A percentile compares a stretch with the other conserved stretches of the same genome.
Conservation (phyloP, 2,329 filamentous ascomycete species). For the Alternaria novae-zelandiae region DNA sequence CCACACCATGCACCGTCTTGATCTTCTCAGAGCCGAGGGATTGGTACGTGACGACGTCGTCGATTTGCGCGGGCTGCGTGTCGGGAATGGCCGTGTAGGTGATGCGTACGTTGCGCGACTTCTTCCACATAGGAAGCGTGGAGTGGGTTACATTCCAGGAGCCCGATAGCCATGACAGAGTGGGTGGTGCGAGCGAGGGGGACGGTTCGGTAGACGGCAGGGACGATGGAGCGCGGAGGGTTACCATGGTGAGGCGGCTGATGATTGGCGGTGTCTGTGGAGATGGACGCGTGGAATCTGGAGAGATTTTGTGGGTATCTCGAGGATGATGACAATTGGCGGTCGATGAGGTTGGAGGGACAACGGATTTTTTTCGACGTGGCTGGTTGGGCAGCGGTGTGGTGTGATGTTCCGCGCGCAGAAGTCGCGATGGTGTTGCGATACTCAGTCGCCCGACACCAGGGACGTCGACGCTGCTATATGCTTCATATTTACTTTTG, state of each 20-base stretch:
- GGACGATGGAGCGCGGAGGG: constrained; percentile 37
- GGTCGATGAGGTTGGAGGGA: constrained; percentile 6
- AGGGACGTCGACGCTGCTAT: not conserved
- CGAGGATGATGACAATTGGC: not conserved
- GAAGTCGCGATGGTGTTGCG: not conserved
- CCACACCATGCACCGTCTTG: constrained; percentile 70
- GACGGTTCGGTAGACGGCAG: constrained; percentile 20
- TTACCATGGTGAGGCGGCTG: constrained; percentile 19
- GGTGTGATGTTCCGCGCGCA: not conserved
- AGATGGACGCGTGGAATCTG: constrained; percentile 13
- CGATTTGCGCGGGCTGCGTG: constrained; percentile 54
- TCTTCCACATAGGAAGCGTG: constrained; percentile 72
- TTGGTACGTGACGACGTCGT: constrained; percentile 77
- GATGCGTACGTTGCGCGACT: constrained; percentile 79
- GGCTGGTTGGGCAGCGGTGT: not conserved
- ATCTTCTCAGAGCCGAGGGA: constrained; percentile 57
- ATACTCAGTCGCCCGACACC: not conserved
- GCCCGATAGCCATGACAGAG: constrained; percentile 46
- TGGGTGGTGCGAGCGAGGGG: constrained; percentile 36
- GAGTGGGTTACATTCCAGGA: constrained; percentile 49
- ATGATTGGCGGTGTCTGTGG: not conserved
- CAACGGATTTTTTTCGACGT: constrained; percentile 2
- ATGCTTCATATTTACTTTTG: not conserved
- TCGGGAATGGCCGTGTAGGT: constrained; percentile 64
- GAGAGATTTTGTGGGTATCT: constrained; percentile 8